Percentiles rank a stretch among this genome's conserved stretches.
phyloP scores from a whole-genome alignment of 108 stramenopile species.

The Mediolabrus comicus region DNA sequence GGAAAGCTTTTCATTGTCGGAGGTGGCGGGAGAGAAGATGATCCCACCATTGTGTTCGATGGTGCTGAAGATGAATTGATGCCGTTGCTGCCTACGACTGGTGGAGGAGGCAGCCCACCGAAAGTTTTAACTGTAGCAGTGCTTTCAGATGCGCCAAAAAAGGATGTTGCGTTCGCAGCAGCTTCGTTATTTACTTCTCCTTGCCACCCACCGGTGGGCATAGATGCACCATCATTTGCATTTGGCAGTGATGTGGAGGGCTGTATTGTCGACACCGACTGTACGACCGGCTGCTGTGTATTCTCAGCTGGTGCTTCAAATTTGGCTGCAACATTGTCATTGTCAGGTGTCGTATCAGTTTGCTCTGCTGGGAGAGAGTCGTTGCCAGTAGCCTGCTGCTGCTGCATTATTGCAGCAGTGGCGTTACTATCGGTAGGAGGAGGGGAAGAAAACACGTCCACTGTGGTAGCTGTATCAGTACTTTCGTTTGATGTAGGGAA shows the following conservation, averaged over 20 bases:
- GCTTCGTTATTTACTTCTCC: too few species aligned
- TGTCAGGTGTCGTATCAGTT: not conserved
- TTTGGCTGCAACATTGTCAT: too few species aligned
- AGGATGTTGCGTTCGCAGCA: not conserved
- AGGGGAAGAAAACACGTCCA: slow-evolving; percentile 29
- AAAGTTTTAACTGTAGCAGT: slow-evolving; percentile 16
- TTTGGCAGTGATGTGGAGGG: too few species aligned
- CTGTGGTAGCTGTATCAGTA: not conserved
- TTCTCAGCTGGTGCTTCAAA: too few species aligned
- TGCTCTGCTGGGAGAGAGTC: not conserved
- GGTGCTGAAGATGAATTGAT: not conserved
- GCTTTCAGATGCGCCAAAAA: not conserved
- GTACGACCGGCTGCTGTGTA: too few species aligned
- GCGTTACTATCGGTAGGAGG: not conserved
- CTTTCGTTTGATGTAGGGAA: not conserved
- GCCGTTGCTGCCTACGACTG: slow-evolving; percentile 6
- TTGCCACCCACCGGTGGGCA: too few species aligned
- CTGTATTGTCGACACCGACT: too few species aligned
- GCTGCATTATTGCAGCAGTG: not conserved
- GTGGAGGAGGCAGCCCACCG: slow-evolving; percentile 30
- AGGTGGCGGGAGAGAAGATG: slow-evolving; percentile 29
- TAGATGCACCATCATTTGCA: too few species aligned
- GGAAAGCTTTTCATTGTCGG: slow-evolving; percentile 1
- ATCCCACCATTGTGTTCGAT: not conserved
- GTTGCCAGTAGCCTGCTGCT: slow-evolving; percentile 26